Evolutionary conservation across 805 yeast genomes (phyloP), one percentile per base, ranked within the genome.

Genomic region (Candida quercuum): DNA sequence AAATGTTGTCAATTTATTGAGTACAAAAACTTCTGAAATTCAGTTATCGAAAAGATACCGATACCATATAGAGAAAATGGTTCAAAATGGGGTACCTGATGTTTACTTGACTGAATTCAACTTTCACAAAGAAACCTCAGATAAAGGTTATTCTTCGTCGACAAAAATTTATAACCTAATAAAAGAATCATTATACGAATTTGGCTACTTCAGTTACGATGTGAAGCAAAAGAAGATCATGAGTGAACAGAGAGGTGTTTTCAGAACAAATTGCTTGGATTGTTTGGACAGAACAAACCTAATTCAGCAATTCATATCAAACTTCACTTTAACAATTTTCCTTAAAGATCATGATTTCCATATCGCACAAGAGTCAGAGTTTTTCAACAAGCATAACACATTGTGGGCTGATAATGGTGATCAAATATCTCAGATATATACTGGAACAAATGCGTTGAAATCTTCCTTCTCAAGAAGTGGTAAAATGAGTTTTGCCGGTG

Each of bases 391-490:
- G 38, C 96, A 89, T 47, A 86, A 89, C 48, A 74, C 85, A 6
- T 64, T 93, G 15, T 93, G 99, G 99, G 99, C 99, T 1, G 96
- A 93, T 59, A 93, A 93, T 59, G 99, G 99, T 39, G 99, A 93
- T 60, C 95, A 87, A 47, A 80, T 93, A 5, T 86, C 96, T 3
- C 94, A 86, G 57, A 91, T 93, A 14, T 93, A 93, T 61, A 91
- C 99, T 0, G 98, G 99, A 21, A 93, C 99, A 0, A 95, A 95
- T 43, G 99, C 99, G 0, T 69, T 93, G 44, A 93, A 93, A 60
- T 86, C 96, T 0, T 87, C 96, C 4, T 93, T 84, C 54, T 86
- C 98, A 2, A 74, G 99, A 56, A 81, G 86, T 21, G 99, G 99
- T 18, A 91, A 89, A 53, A 88, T 89, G 97, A 87, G 91, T 31